Evolutionary conservation across 2,329 filamentous ascomycete species (phyloP), one percentile per base, ranked within the genome.

Genomic region (Boeremia lycopersici): DNA sequence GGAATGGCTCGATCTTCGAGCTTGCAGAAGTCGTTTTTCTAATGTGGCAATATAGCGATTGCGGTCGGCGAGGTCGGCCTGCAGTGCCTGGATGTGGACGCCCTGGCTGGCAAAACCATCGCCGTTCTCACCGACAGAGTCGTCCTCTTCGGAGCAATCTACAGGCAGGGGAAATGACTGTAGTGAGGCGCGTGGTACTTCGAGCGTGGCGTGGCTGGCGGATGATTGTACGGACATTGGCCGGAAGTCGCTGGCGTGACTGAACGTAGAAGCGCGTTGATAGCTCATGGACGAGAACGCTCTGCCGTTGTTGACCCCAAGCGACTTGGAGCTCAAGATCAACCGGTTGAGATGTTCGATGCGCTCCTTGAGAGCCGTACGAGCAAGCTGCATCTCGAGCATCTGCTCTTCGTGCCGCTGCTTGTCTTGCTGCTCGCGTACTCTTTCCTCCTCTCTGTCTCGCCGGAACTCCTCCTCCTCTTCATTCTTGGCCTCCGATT

Each of bases 321-420:
- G 89, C 5, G 93, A 98, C 73, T 97, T 97, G 13, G 93, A 98
- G 73, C 91, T 96, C 56, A 99, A 79, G 61, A 99, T 98, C 44
- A 99, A 81, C 42, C 93, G 88, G 76, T 98, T 99, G 41, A 99
- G 82, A 75, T 99, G 95, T 72, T 97, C 93, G 66, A 99, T 99
- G 28, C 95, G 88, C 79, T 99, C 95, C 74, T 98, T 99, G 49
- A 99, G 79, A 0, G 95, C 95, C 0, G 95, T 99, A 36, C 95
- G 87, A 29, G 95, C 95, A 41, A 99, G 84, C 73, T 99, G 95
- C 90, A 99, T 98, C 76, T 99, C 95, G 49, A 99, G 82, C 84
- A 99, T 93, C 75, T 99, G 95, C 78, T 98, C 95, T 71, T 97
- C 93, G 64, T 97, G 95, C 34, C 92, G 86, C 63, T 91, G 85